Conservation (phyloP, 495 filamentous ascomycete species). For the Aspergillus taichungensis region DNA sequence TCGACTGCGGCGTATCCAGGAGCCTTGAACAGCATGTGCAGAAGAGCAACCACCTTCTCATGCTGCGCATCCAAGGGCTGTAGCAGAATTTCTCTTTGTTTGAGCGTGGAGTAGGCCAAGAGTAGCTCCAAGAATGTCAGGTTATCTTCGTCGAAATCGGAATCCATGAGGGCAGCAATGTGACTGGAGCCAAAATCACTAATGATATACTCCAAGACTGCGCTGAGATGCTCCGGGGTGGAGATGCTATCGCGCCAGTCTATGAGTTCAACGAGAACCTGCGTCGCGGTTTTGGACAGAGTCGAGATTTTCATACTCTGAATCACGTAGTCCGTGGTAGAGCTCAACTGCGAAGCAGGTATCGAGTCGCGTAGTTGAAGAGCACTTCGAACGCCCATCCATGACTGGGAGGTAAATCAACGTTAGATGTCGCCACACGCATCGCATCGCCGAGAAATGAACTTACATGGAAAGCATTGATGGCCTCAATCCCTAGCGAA, state of each 20-base stretch:
- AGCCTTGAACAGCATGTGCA: slow-evolving; percentile 57
- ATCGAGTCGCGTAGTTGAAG: slow-evolving; percentile 14
- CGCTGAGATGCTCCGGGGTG: slow-evolving; percentile 10
- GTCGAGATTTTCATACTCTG: slow-evolving; percentile 16
- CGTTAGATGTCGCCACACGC: not conserved
- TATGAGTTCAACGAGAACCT: slow-evolving; percentile 25
- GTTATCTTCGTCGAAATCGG: slow-evolving; percentile 54
- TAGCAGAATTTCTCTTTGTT: slow-evolving; percentile 24
- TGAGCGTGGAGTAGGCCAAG: slow-evolving; percentile 49
- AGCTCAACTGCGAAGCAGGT: slow-evolving; percentile 8
- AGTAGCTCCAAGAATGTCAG: slow-evolving; percentile 62
- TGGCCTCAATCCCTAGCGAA: slow-evolving; percentile 21
- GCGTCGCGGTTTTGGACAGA: slow-evolving; percentile 24
- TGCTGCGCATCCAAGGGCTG: slow-evolving; percentile 22
- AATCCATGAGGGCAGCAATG: slow-evolving; percentile 41
- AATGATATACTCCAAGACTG: slow-evolving; percentile 26
- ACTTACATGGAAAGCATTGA: slow-evolving; percentile 32
- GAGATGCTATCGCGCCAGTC: slow-evolving; percentile 17
- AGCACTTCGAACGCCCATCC: slow-evolving; percentile 18
- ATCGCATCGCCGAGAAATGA: not conserved
- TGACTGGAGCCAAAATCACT: slow-evolving; percentile 28
- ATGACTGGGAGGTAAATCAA: slow-evolving; percentile 10
- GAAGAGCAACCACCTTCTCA: slow-evolving; percentile 33
- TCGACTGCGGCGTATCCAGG: slow-evolving; percentile 69
- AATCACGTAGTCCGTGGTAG: slow-evolving; percentile 13